Base-by-base conservation (phyloP, 768 basidiomycete genomes). In the Thelephora ganbajun region DNA sequence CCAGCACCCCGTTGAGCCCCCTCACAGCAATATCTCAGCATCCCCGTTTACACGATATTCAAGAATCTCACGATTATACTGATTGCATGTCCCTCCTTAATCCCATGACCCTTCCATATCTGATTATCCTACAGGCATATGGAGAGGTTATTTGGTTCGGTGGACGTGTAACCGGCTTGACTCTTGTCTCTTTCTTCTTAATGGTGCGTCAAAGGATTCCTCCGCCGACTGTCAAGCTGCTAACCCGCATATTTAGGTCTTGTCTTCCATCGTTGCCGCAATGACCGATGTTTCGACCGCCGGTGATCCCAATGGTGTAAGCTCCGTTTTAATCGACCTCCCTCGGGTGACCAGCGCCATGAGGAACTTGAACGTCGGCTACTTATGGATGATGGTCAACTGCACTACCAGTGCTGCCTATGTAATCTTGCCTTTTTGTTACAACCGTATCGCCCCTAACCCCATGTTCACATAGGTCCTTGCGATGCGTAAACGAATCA, bases 61-160 rank as follows among this genome's bases (percentile, higher is more conserved):
- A 99, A 99, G 66, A 99, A 99, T 62, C 60, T 98, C 58, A 97
- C 96, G n/a, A 99, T 98, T 57, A 98, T 99, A 54, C 74, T 99
- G 23, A 98, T 98, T 59, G 93, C 90, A 53, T 11, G 18, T 11
- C 43, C 19, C 39, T 37, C 5, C n/a, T n/a, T 39, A 16, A 13
- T 49, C 33, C 42, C 22, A 16, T 48, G 37, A 12, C 43, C 46
- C 19, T 22, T 13, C 41, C 50, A 6, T 7, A 42, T 52, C 18
- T 44, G 36, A 50, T 23, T 16, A 11, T 33, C 9, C 48, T 26
- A 33, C 48, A 93, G 90, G 92, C 96, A 6, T 96, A 99, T 60
- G 96, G 96, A 35, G 96, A 98, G 67, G 86, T 96, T 6, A 64
- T 97, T 49, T 97, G 93, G 92, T 98, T 98, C 58, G 90, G 83